Percentiles rank a stretch among this genome's conserved stretches.
These are phyloP conservation scores for Ophiostoma quercus DNA, from an alignment of 2,329 filamentous ascomycete genomes.

Conservation along the genomic window DNA sequence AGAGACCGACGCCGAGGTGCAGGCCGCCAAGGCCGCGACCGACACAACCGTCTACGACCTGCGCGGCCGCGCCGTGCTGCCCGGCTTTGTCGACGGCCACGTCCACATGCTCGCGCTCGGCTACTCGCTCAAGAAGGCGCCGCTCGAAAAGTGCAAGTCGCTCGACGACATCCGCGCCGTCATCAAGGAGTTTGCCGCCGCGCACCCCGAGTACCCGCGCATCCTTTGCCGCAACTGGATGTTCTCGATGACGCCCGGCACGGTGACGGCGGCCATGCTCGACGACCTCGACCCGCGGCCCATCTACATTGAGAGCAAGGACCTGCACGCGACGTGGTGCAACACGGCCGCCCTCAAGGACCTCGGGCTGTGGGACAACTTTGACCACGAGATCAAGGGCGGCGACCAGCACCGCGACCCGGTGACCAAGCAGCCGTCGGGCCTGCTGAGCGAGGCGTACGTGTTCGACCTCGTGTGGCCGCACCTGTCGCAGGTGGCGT, in stretches of 20 bases:
- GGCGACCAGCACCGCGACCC: slow-evolving; percentile 48
- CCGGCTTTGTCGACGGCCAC: slow-evolving; percentile 54
- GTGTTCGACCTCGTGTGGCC: slow-evolving; percentile 52
- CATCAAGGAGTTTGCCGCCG: slow-evolving; percentile 42
- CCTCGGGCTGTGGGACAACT: slow-evolving; percentile 40
- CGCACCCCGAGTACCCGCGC: slow-evolving; percentile 42
- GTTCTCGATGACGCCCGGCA: slow-evolving; percentile 49
- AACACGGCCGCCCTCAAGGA: slow-evolving; percentile 49
- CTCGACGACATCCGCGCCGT: slow-evolving; percentile 45
- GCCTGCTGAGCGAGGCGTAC: slow-evolving; percentile 51
- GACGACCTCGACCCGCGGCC: slow-evolving; percentile 46
- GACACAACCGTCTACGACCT: slow-evolving; percentile 34
- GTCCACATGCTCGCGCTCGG: slow-evolving; percentile 54
- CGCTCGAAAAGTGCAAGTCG: slow-evolving; percentile 43
- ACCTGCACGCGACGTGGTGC: slow-evolving; percentile 53
- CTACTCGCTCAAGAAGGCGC: slow-evolving; percentile 48
- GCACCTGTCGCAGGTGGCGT: slow-evolving; percentile 44
- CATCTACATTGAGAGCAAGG: slow-evolving; percentile 53
- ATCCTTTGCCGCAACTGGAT: slow-evolving; percentile 53
- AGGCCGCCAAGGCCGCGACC: slow-evolving; percentile 30
- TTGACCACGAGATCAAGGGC: slow-evolving; percentile 42
- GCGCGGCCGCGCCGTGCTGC: slow-evolving; percentile 41
- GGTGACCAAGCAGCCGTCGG: slow-evolving; percentile 41
- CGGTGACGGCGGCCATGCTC: slow-evolving; percentile 45
- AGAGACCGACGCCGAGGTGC: slow-evolving; percentile 33